Evolutionary conservation across 2,329 filamentous ascomycete genomes (phyloP).

Genomic region (Ophiocordyceps camponoti-rufipedis): DNA sequence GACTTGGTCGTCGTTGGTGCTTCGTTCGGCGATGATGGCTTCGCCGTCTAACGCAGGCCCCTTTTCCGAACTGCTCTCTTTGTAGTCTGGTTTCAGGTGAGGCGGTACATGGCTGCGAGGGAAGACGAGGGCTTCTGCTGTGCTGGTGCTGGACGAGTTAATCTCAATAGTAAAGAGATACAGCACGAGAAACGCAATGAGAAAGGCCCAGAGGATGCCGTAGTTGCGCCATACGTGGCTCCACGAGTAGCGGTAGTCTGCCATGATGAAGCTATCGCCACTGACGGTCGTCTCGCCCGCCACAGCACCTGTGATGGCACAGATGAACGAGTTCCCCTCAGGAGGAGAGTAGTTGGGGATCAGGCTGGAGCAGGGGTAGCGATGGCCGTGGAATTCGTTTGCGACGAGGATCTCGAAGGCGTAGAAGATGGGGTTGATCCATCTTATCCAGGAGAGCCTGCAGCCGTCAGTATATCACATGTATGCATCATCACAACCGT

Average conservation of each 20-base stretch:
- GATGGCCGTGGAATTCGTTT: constrained; percentile 58
- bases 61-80: constrained; percentile 35
- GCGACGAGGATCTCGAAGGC: constrained; percentile 66
- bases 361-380: constrained; percentile 22
- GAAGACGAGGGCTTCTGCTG: constrained; percentile 61
- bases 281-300: constrained; percentile 31
- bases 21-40: constrained; percentile 24
- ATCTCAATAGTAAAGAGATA: constrained; percentile 51
- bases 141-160: constrained; percentile 49
- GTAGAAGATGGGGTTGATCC: constrained; percentile 62
- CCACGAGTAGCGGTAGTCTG: constrained; percentile 36
- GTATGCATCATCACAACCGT: too few species aligned
- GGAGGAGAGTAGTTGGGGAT: constrained; percentile 9
- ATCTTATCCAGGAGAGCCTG: constrained; percentile 58
- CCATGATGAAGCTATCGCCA: constrained; percentile 38
- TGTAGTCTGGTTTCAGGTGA: constrained; percentile 33
- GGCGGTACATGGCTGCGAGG: constrained; percentile 45
- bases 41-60: constrained; percentile 46
- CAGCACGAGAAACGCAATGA: constrained; percentile 37
- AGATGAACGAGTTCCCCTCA: constrained; percentile 28
- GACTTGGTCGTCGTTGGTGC: constrained; percentile 16
- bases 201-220: constrained; percentile 49
- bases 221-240: constrained; percentile 52
- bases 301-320: constrained; percentile 37
- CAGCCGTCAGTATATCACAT: too few species aligned